phyloP scores from a whole-genome alignment of 345 rosid genomes.

The Brassica rapa region DNA sequence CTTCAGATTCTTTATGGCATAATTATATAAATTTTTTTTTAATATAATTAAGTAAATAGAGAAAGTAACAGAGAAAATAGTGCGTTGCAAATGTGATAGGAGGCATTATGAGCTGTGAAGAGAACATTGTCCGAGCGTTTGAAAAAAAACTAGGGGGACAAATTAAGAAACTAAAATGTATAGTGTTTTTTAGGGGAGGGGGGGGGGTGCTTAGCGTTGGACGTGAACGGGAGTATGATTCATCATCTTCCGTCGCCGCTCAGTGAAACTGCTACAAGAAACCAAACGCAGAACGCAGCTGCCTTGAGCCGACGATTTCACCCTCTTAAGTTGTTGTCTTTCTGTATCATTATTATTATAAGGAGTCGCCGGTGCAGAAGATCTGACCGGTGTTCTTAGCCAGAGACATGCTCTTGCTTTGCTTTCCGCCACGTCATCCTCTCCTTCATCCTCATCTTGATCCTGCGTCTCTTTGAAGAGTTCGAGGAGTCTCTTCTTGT shows the following conservation, averaged over 20 bases:
- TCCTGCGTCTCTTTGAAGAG: constrained; percentile 62
- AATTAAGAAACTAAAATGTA: constrained; percentile 1
- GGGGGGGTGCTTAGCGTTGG: constrained; percentile 17
- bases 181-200: background rate
- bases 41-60: background rate
- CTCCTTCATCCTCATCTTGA: constrained; percentile 33
- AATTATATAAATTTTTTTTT: too few species aligned
- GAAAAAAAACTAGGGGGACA: background rate
- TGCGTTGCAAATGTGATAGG: constrained; percentile 6
- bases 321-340: constrained; percentile 39
- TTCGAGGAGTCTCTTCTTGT: constrained; percentile 74
- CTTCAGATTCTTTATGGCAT: background rate
- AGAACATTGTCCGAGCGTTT: constrained; percentile 13
- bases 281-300: constrained; percentile 74
- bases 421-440: constrained; percentile 19
- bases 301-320: constrained; percentile 44
- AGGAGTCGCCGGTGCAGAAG: constrained; percentile 53
- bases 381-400: constrained; percentile 37
- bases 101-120: constrained; percentile 12
- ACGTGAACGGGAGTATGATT: constrained; percentile 41
- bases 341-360: constrained; percentile 36
- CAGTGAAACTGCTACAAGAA: constrained; percentile 52
- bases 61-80: background rate
- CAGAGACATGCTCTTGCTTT: constrained; percentile 39
- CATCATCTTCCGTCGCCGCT: constrained; percentile 67